phyloP scores from a whole-genome alignment of 2,329 filamentous ascomycete species.

The Cercospora zeina region DNA sequence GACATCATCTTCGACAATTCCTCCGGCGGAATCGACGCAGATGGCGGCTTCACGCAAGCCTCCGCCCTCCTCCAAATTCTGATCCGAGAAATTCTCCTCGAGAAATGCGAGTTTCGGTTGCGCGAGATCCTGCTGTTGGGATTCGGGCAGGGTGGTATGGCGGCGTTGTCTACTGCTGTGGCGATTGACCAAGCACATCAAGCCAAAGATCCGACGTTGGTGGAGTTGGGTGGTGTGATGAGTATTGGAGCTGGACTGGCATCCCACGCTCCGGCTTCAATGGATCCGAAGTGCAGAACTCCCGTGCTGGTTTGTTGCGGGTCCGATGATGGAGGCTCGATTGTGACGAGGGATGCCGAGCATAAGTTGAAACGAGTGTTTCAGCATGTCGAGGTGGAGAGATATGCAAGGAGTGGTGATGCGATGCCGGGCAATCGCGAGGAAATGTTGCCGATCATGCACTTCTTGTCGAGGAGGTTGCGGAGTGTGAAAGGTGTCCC shows the following conservation, averaged over 20 bases:
- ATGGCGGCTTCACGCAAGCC: constrained; percentile 53
- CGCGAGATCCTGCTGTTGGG: constrained; percentile 57
- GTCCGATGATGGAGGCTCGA: constrained; percentile 45
- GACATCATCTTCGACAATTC: constrained; percentile 58
- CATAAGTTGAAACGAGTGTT: constrained; percentile 59
- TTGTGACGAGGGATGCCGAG: constrained; percentile 62
- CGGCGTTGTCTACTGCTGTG: constrained; percentile 49
- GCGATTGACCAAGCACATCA: constrained; percentile 15
- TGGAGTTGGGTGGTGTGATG: constrained; percentile 60
- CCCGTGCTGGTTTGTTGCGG: constrained; percentile 64
- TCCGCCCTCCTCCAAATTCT: constrained; percentile 49
- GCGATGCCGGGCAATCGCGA: constrained; percentile 80
- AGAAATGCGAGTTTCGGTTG: constrained; percentile 52
- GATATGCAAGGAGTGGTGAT: constrained; percentile 71
- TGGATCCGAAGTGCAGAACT: constrained; percentile 58
- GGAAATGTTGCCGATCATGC: constrained; percentile 89
- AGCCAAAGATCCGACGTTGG: constrained; percentile 13
- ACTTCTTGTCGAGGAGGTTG: constrained; percentile 71
- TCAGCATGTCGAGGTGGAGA: constrained; percentile 62
- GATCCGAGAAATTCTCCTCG: constrained; percentile 48
- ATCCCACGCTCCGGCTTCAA: constrained; percentile 46
- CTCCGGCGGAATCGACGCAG: constrained; percentile 55
- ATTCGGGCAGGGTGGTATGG: constrained; percentile 60
- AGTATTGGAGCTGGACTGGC: constrained; percentile 64
- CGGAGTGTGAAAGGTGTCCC: constrained; percentile 56